These are phyloP conservation scores for Aspergillus funiculosus DNA, from an alignment of 495 filamentous ascomycete genomes.

Conservation along the genomic window DNA sequence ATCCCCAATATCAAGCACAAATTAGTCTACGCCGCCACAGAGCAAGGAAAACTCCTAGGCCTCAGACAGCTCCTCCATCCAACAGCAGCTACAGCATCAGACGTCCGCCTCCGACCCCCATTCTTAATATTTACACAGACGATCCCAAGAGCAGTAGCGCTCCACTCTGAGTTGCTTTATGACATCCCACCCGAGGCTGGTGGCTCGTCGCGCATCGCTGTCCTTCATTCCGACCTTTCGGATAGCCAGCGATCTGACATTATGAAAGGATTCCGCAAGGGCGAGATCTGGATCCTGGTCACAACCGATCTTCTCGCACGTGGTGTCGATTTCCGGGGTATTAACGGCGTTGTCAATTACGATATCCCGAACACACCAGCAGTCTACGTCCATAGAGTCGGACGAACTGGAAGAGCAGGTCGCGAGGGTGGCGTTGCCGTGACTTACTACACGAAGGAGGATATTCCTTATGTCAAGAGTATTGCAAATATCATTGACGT, in stretches of 20 bases:
- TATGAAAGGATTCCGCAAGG: slow-evolving; percentile 84
- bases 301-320: slow-evolving; percentile 89
- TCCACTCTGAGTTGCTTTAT: slow-evolving; percentile 86
- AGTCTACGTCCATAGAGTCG: slow-evolving; percentile 88
- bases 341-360: slow-evolving; percentile 95
- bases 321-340: slow-evolving; percentile 83
- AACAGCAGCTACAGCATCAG: slow-evolving; percentile 49
- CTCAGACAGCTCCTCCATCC: slow-evolving; percentile 90
- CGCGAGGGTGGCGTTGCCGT: slow-evolving; percentile 85
- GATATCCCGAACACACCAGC: slow-evolving; percentile 86
- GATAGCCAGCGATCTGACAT: slow-evolving; percentile 67
- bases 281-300: slow-evolving; percentile 92
- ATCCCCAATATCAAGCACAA: slow-evolving; percentile 86
- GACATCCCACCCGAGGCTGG: slow-evolving; percentile 87
- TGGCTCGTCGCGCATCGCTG: slow-evolving; percentile 78
- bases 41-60: slow-evolving; percentile 87
- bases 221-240: slow-evolving; percentile 81
- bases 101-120: slow-evolving; percentile 68
- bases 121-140: slow-evolving; percentile 95
- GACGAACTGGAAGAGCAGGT: slow-evolving; percentile 84
- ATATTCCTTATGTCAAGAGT: slow-evolving; percentile 82
- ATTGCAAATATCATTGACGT: slow-evolving; percentile 87
- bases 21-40: slow-evolving; percentile 84
- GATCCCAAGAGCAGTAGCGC: slow-evolving; percentile 78
- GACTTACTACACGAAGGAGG: slow-evolving; percentile 91